A percentile compares a stretch with the other conserved stretches of the same genome.
phyloP scores from a whole-genome alignment of 179 eudicot species.

The Drosera spatulata region DNA sequence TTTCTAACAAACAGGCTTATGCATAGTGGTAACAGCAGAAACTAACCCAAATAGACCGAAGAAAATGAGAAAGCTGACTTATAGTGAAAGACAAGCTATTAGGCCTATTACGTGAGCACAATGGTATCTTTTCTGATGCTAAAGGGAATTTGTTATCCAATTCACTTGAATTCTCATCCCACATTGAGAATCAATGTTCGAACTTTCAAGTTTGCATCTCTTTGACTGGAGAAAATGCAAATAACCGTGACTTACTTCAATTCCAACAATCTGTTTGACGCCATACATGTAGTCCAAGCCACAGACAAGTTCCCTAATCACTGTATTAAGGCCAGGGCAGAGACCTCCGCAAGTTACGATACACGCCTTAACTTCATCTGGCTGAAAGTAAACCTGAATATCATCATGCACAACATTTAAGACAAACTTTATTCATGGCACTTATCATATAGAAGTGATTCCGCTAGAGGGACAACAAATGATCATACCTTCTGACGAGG shows the following conservation, averaged over 20 bases:
- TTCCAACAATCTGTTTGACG: conserved; percentile 53
- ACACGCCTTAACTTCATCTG: conserved; percentile 78
- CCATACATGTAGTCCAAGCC: conserved; percentile 79
- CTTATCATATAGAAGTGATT: neutral
- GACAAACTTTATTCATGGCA: neutral
- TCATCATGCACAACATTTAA: neutral
- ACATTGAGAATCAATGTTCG: no score
- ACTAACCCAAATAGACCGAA: no score
- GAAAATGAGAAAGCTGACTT: no score
- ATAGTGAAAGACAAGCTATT: no score
- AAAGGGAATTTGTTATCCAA: no score
- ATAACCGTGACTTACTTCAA: conserved; percentile 44
- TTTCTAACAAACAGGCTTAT: no score
- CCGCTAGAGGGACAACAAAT: neutral
- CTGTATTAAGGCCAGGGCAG: conserved; percentile 93
- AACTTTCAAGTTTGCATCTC: no score
- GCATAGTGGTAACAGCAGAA: no score
- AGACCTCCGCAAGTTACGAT: conserved; percentile 90
- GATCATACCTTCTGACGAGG: conserved; percentile 70
- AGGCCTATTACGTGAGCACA: no score
- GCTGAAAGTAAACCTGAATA: conserved; percentile 58
- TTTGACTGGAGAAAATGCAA: neutral
- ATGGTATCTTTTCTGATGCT: no score
- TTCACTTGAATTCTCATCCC: no score
- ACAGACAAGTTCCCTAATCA: conserved; percentile 78